These are phyloP conservation scores for Cercophora sp. DNA, from an alignment of 495 filamentous ascomycete species.

Conservation along the genomic window DNA sequence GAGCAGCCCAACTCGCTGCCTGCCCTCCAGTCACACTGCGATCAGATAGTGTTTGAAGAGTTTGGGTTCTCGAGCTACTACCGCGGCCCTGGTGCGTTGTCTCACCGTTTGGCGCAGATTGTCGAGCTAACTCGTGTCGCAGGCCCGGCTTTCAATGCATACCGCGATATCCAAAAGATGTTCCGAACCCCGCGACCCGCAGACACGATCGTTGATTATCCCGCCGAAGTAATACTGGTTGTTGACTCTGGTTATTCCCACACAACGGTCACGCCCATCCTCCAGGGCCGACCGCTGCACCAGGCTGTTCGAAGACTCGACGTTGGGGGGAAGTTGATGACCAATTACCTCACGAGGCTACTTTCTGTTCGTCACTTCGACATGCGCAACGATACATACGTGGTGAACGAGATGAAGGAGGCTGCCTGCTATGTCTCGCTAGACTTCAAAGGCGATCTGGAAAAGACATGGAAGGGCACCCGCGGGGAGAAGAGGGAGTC, in stretches of 20 bases:
- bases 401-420: conserved; percentile 96
- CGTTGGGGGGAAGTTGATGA: conserved; percentile 86
- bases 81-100: conserved; percentile 65
- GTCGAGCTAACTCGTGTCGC: too few relatives aligned
- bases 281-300: conserved; percentile 76
- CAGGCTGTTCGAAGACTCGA: conserved; percentile 80
- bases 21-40: conserved; percentile 78
- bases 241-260: conserved; percentile 92
- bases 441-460: conserved; percentile 75
- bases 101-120: too few relatives aligned
- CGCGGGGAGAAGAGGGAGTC: conserved; percentile 45
- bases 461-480: conserved; percentile 78
- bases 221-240: conserved; percentile 78
- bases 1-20: conserved; percentile 88
- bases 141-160: conserved; percentile 70
- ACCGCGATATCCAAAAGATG: conserved; percentile 68
- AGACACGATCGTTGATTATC: conserved; percentile 41
- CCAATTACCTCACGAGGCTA: conserved; percentile 89
- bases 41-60: conserved; percentile 97
- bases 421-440: conserved; percentile 76
- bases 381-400: conserved; percentile 85
- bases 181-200: conserved; percentile 48
- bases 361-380: conserved; percentile 89
- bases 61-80: conserved; percentile 90
- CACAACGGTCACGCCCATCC: conserved; percentile 84